Conservation (phyloP, 768 basidiomycete species). For the Pulveroboletus sp. region DNA sequence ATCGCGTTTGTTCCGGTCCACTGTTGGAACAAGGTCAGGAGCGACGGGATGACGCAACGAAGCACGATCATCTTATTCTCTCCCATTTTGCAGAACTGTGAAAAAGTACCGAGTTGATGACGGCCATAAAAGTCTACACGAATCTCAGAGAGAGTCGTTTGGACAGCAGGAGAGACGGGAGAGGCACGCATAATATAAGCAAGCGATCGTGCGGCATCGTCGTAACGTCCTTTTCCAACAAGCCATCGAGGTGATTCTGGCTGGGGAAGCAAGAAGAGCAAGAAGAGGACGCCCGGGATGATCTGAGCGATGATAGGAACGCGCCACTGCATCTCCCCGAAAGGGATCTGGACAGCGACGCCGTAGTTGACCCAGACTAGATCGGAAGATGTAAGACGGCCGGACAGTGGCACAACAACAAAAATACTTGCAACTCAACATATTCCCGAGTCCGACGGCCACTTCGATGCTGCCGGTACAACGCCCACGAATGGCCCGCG, state of each 20-base stretch:
- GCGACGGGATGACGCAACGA: slow-evolving; percentile 30
- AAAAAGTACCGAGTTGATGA: slow-evolving; percentile 18
- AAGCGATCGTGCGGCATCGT: slow-evolving; percentile 31
- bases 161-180: slow-evolving; percentile 25
- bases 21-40: slow-evolving; percentile 36
- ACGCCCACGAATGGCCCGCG: slow-evolving; percentile 34
- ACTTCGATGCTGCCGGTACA: slow-evolving; percentile 33
- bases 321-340: slow-evolving; percentile 34
- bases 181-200: slow-evolving; percentile 26
- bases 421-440: slow-evolving; percentile 31
- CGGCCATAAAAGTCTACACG: slow-evolving; percentile 33
- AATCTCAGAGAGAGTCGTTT: slow-evolving; percentile 33
- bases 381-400: slow-evolving; percentile 1
- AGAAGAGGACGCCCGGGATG: slow-evolving; percentile 38
- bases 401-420: neutral
- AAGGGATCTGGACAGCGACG: slow-evolving; percentile 22
- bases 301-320: slow-evolving; percentile 34
- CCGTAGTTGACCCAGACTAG: slow-evolving; percentile 37
- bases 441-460: slow-evolving; percentile 31
- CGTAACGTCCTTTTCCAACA: slow-evolving; percentile 32
- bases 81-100: slow-evolving; percentile 33
- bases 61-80: slow-evolving; percentile 27
- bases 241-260: slow-evolving; percentile 42
- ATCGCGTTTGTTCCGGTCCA: slow-evolving; percentile 40
- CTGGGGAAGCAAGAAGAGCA: slow-evolving; percentile 33